These are phyloP conservation scores for Chiua virens DNA, from an alignment of 768 basidiomycete genomes.

Conservation along the genomic window DNA sequence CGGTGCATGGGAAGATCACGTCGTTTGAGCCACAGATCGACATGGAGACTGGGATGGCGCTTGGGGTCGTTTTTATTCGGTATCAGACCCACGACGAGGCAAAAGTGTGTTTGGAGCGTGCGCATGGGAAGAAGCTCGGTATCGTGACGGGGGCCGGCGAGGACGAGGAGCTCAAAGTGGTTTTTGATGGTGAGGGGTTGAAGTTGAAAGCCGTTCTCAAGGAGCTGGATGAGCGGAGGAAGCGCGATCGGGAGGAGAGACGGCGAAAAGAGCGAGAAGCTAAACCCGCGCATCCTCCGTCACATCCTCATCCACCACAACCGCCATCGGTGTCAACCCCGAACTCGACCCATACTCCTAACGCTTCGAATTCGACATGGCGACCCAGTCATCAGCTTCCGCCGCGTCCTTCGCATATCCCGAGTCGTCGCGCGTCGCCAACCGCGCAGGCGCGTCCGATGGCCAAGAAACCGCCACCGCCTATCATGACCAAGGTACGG, in stretches of 20 bases:
- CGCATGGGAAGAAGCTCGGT: constrained; percentile 64
- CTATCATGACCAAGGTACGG: constrained; percentile 24
- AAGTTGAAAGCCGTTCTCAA: constrained; percentile 63
- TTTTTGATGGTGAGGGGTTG: constrained; percentile 75
- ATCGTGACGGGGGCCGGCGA: constrained; percentile 40
- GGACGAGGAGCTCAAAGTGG: constrained; percentile 70
- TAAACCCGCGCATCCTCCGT: constrained; percentile 16
- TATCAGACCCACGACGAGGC: constrained; percentile 70
- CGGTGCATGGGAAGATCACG: constrained; percentile 56
- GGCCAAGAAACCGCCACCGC: constrained; percentile 26
- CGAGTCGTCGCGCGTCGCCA: constrained; percentile 29
- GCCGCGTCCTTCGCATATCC: constrained; percentile 25
- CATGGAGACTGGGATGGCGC: constrained; percentile 71
- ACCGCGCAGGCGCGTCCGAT: constrained; percentile 27
- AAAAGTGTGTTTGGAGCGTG: constrained; percentile 58
- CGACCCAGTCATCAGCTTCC: constrained; percentile 30
- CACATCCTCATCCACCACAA: constrained; percentile 11
- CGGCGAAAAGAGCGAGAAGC: constrained; percentile 40
- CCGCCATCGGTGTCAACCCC: constrained; percentile 27
- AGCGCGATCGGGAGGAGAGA: constrained; percentile 48
- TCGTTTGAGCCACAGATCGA: constrained; percentile 81
- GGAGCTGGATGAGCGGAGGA: constrained; percentile 55
- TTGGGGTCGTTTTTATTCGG: constrained; percentile 79
- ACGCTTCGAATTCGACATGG: constrained; percentile 17
- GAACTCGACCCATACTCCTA: constrained; percentile 27